Evolutionary conservation across 2,329 filamentous ascomycete genomes (phyloP), one percentile per base, ranked within the genome.

Genomic region (Monilinia laxa): DNA sequence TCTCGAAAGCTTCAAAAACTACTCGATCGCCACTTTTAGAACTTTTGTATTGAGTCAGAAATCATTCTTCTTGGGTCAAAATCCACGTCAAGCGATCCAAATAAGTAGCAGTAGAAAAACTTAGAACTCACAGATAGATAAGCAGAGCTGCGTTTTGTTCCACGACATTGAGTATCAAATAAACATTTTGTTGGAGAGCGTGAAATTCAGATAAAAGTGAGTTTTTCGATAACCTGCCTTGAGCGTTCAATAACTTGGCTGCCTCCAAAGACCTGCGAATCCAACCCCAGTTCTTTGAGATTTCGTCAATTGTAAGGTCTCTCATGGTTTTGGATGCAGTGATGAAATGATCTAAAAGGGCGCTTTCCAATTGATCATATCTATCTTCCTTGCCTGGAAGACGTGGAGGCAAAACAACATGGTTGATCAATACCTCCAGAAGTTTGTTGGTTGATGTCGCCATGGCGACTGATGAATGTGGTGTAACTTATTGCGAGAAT

Each of bases 1-100:
- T 79, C 73, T 90, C 87, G 65, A 90, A 90, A 0, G 80, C 80
- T 73, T 90, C 87, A 57, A 89, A 83, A 66, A 85, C 23, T 70
- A 82, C 69, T 71, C 69, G 25, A 55, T 77, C 38, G 25, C 2
- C 64, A 23, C 10, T 18, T 47, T 49, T 31, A 28, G 23, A 10
- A 58, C 45, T 49, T n/a, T 9, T n/a, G 9, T 18, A n/a, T 51
- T 1, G 6, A 35, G 31, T 64, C 14, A 64, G 42, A 2, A 25
- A 25, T 14, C 25, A 47, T 25, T 28, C 23, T 4, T 49, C 23
- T 14, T 45, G n/a, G 7, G 35, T 64, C 47, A 64, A 72, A 75
- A 60, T 23, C 56, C 42, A 62, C 14, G 49, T 52, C 31, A 35
- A 35, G 31, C 31, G 7, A 35, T 35, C 31, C 20, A 51, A 12